Evolutionary conservation across 2,329 filamentous ascomycete genomes (phyloP), one percentile per base, ranked within the genome.

Genomic region (Sporothrix schenckii): DNA sequence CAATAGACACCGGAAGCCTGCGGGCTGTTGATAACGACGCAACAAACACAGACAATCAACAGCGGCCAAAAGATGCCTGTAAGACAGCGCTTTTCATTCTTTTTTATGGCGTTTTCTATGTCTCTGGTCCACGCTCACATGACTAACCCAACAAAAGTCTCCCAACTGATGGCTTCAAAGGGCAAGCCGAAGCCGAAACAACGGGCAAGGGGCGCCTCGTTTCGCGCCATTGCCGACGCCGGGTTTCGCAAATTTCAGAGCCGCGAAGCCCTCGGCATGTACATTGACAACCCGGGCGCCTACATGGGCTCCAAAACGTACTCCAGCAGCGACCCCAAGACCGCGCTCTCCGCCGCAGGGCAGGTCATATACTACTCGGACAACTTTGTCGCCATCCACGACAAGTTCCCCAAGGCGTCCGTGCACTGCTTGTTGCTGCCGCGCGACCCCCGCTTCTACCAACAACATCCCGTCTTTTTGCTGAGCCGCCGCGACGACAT

Each of bases 341-440:
- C 30, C 19, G 30, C n/a, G 19, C 10, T 39, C 41, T 7, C 53
- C 1, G 61, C 34, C 13, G 34, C 30, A 21, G 84, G 82, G 34
- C 81, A 84, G 5, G 86, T 93, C 1, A 83, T 95, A 69, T 89
- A 88, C 76, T 83, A 89, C 79, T 87, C 88, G 73, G 83, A 87
- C n/a, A 81, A 88, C 72, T 92, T 91, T 74, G 91, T 94, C 66
- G 86, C 89, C 24, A 92, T 98, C 78, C 86, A 90, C 75, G 95
- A 99, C 81, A 83, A 88, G 72, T 99, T 88, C 77, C 94, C 95
- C 10, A 99, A 98, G 80, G 88, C 92, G 3, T 88, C 87, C 3
- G 84, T 97, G 4, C 95, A 99, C 81, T 85, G 92, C 1, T 91
- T 99, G 2, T 87, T 98, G n/a, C 88, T 98, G 5, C 92, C 94